Conservation (phyloP, 1,284 basidiomycete species). For the Ganoderma lucidum region DNA sequence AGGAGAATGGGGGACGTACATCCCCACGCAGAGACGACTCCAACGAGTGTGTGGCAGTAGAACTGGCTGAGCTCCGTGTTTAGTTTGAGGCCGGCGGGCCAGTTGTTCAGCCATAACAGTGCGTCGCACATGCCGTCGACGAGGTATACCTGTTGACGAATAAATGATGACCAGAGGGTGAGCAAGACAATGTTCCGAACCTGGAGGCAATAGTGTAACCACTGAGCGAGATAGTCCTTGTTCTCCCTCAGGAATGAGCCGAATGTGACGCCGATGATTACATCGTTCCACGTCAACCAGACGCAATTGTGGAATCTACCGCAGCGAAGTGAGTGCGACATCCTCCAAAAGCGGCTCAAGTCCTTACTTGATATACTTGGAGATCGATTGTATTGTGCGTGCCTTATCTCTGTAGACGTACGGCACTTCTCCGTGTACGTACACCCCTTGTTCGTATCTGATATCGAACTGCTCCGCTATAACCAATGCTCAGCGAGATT, state of each 20-base stretch:
- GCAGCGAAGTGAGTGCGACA: not conserved
- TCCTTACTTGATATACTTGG: slow-evolving; percentile 67
- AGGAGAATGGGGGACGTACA: slow-evolving; percentile 53
- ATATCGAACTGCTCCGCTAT: slow-evolving; percentile 37
- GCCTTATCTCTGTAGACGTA: slow-evolving; percentile 28
- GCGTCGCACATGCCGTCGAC: slow-evolving; percentile 60
- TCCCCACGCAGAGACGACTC: slow-evolving; percentile 71
- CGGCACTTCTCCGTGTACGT: slow-evolving; percentile 27
- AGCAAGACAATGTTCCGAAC: slow-evolving; percentile 41
- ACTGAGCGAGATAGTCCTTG: slow-evolving; percentile 47
- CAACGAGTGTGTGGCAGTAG: slow-evolving; percentile 76
- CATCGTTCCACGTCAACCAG: slow-evolving; percentile 92
- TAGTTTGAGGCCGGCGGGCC: slow-evolving; percentile 96
- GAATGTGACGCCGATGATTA: slow-evolving; percentile 81
- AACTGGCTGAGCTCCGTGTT: slow-evolving; percentile 92
- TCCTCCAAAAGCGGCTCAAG: not conserved
- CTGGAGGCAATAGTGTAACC: slow-evolving; percentile 51
- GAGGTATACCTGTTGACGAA: slow-evolving; percentile 49
- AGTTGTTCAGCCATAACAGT: slow-evolving; percentile 89
- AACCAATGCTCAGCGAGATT: not conserved
- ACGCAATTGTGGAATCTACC: slow-evolving; percentile 90
- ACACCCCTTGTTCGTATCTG: slow-evolving; percentile 35
- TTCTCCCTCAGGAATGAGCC: slow-evolving; percentile 78
- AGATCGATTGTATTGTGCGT: slow-evolving; percentile 31
- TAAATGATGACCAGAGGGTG: not conserved